Percentiles rank a stretch among this genome's conserved stretches.
These are phyloP conservation scores for Amylocarpus encephaloides DNA, from an alignment of 2,329 filamentous ascomycete genomes.

Conservation along the genomic window DNA sequence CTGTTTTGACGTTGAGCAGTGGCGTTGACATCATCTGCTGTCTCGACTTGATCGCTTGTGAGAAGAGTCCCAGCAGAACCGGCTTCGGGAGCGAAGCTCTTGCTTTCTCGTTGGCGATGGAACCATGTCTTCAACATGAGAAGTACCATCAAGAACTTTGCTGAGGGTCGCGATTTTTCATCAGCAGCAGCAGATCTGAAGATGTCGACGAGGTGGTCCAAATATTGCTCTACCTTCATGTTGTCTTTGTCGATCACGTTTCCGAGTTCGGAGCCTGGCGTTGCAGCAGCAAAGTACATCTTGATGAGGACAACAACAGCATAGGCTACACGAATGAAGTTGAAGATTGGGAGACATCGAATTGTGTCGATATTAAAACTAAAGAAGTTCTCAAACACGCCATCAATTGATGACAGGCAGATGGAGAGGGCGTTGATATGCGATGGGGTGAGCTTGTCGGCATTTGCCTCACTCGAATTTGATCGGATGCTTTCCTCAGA, in stretches of 20 bases:
- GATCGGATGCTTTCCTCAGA: slow-evolving; percentile 27
- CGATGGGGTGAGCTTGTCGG: slow-evolving; percentile 26
- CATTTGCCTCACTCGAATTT: slow-evolving; percentile 7
- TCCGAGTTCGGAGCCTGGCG: slow-evolving; percentile 59
- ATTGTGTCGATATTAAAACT: slow-evolving; percentile 40
- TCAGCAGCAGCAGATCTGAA: slow-evolving; percentile 58
- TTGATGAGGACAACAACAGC: slow-evolving; percentile 53
- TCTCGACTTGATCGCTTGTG: neutral
- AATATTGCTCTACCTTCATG: slow-evolving; percentile 58
- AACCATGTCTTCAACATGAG: slow-evolving; percentile 63
- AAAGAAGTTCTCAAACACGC: slow-evolving; percentile 46
- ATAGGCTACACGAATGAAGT: slow-evolving; percentile 49
- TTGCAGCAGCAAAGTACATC: slow-evolving; percentile 54
- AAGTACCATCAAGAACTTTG: slow-evolving; percentile 66
- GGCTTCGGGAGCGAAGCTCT: slow-evolving; percentile 4
- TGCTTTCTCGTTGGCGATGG: slow-evolving; percentile 29
- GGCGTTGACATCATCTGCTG: slow-evolving; percentile 1
- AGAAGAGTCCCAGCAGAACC: slow-evolving; percentile 3
- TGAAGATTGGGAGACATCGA: slow-evolving; percentile 43
- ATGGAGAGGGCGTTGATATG: slow-evolving; percentile 47
- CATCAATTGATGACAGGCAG: slow-evolving; percentile 47
- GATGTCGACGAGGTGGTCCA: slow-evolving; percentile 63
- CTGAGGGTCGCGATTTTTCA: slow-evolving; percentile 57
- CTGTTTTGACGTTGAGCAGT: slow-evolving; percentile 7
- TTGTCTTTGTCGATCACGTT: slow-evolving; percentile 62